Conservation (phyloP, 2,329 filamentous ascomycete species). For the Phyllosticta capitalensis region DNA sequence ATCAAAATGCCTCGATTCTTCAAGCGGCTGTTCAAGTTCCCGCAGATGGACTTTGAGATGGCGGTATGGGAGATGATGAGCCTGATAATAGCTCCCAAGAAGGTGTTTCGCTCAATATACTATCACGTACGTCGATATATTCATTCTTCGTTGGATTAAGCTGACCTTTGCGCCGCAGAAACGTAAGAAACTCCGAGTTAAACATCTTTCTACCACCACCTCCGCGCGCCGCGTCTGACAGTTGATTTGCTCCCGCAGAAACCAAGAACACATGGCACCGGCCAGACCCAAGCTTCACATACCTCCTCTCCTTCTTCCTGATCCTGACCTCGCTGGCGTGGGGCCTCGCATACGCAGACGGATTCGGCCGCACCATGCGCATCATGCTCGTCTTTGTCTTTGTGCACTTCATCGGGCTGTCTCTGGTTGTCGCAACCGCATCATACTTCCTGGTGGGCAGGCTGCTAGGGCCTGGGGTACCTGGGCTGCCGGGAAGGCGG, state of each 20-base stretch:
- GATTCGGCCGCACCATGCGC: slow-evolving; percentile 33
- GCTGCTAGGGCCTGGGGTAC: slow-evolving; percentile 49
- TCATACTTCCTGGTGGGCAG: slow-evolving; percentile 56
- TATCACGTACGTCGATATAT: slow-evolving; percentile 45
- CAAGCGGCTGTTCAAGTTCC: slow-evolving; percentile 61
- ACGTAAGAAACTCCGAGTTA: slow-evolving; percentile 22
- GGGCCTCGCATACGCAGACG: slow-evolving; percentile 47
- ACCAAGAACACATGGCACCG: slow-evolving; percentile 63
- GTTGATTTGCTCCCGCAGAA: slow-evolving; percentile 34
- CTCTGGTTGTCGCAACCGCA: slow-evolving; percentile 50
- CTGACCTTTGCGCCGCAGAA: slow-evolving; percentile 22
- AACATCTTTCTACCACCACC: not conserved
- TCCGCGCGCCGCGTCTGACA: not conserved
- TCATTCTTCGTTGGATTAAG: not conserved
- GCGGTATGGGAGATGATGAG: slow-evolving; percentile 65
- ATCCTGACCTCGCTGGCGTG: slow-evolving; percentile 45
- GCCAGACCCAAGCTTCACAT: slow-evolving; percentile 60
- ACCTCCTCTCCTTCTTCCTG: slow-evolving; percentile 57
- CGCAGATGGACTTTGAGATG: slow-evolving; percentile 67
- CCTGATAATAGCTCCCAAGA: slow-evolving; percentile 58
- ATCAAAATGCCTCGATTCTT: slow-evolving; percentile 58
- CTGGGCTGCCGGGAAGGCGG: slow-evolving; percentile 41
- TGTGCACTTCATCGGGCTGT: slow-evolving; percentile 52
- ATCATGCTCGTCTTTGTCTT: slow-evolving; percentile 41
- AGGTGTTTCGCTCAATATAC: slow-evolving; percentile 62